A percentile compares a stretch with the other conserved stretches of the same genome.
phyloP scores from a whole-genome alignment of 1,139 yeast genomes.

The Komagataea norvegica region DNA sequence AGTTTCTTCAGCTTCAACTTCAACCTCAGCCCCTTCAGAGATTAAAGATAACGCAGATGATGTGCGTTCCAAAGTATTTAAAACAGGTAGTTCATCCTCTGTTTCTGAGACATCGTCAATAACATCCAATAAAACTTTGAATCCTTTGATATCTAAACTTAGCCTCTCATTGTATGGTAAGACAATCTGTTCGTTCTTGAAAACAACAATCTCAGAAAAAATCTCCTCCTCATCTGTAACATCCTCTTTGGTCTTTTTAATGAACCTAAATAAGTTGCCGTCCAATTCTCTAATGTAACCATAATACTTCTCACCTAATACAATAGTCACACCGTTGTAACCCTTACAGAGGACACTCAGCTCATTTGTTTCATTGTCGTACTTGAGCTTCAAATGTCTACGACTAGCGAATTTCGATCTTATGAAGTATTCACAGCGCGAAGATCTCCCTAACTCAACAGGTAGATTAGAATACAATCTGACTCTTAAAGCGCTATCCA shows the following conservation, averaged over 20 bases:
- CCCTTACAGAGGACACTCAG: slow-evolving; percentile 34
- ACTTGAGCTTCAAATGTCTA: slow-evolving; percentile 47
- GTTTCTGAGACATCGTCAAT: slow-evolving; percentile 31
- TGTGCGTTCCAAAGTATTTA: slow-evolving; percentile 15
- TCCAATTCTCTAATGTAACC: slow-evolving; percentile 20
- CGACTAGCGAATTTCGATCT: slow-evolving; percentile 63
- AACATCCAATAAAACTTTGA: slow-evolving; percentile 17
- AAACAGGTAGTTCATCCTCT: slow-evolving; percentile 29
- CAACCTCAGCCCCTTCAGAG: slow-evolving; percentile 1
- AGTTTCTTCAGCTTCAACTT: slow-evolving; percentile 1
- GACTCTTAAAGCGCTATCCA: slow-evolving; percentile 14
- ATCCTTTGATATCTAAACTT: slow-evolving; percentile 50
- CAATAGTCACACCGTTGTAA: slow-evolving; percentile 32
- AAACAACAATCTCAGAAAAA: slow-evolving; percentile 45
- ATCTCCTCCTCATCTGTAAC: slow-evolving; percentile 19
- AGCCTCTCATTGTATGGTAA: slow-evolving; percentile 53
- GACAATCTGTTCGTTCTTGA: slow-evolving; percentile 48
- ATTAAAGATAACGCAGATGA: slow-evolving; percentile 9
- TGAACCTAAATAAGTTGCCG: slow-evolving; percentile 15
- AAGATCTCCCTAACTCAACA: slow-evolving; percentile 31
- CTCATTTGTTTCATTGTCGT: slow-evolving; percentile 26
- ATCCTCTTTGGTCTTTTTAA: slow-evolving; percentile 14
- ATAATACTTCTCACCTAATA: slow-evolving; percentile 27
- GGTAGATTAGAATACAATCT: slow-evolving; percentile 18
- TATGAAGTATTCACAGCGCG: slow-evolving; percentile 53